phyloP scores from a whole-genome alignment of 1,284 basidiomycete species.

The Trichosporon inkin region DNA sequence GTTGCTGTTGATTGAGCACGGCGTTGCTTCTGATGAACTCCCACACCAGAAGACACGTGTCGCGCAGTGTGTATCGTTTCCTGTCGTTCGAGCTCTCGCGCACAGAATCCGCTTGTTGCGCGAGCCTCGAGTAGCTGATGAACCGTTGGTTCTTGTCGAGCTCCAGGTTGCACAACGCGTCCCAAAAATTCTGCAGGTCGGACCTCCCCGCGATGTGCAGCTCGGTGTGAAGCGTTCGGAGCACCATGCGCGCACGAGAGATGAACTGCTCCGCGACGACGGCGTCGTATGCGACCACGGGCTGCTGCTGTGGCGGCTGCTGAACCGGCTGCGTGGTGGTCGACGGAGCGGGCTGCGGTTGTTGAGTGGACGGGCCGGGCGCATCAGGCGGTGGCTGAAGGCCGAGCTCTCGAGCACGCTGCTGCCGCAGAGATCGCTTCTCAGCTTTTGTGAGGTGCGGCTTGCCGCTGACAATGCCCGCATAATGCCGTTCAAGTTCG shows the following conservation, averaged over 20 bases:
- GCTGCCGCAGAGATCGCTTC: not conserved
- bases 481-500: constrained; percentile 1
- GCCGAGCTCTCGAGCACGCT: not conserved
- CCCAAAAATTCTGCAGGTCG: not conserved
- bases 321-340: not conserved
- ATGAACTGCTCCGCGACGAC: constrained; percentile 4
- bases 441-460: not conserved
- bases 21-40: not conserved
- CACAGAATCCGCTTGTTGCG: not conserved
- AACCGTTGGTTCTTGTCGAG: not conserved
- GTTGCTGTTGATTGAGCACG: not conserved
- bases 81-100: not conserved
- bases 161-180: not conserved
- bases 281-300: not conserved
- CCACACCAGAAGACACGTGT: not conserved
- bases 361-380: not conserved
- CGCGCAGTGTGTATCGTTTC: not conserved
- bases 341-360: not conserved
- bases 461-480: not conserved
- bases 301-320: not conserved
- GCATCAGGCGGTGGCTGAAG: not conserved
- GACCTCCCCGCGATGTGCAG: not conserved
- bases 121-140: not conserved
- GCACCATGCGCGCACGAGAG: not conserved
- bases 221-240: not conserved